These are phyloP conservation scores for Apophysomyces variabilis DNA, from an alignment of 371 early-diverging fungal species.

Conservation along the genomic window DNA sequence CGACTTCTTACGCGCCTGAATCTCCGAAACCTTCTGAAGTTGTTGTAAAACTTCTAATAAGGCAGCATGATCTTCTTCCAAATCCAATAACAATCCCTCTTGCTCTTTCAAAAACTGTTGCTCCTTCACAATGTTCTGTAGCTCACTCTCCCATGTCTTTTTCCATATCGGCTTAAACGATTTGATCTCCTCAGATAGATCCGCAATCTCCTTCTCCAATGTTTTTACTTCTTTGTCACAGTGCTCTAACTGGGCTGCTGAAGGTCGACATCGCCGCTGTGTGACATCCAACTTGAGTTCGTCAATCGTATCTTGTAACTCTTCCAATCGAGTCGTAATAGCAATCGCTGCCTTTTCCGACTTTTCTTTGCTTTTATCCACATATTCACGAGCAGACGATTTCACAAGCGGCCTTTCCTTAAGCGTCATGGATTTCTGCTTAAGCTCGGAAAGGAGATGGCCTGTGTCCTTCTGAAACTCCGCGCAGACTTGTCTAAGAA, in stretches of 20 bases:
- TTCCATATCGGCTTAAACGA: constrained; percentile 74
- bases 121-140: constrained; percentile 79
- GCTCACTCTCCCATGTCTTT: constrained; percentile 79
- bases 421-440: constrained; percentile 37
- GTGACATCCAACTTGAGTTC: constrained; percentile 81
- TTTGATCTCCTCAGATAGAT: constrained; percentile 56
- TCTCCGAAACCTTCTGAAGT: constrained; percentile 60
- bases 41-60: constrained; percentile 62
- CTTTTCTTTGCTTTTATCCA: constrained; percentile 63
- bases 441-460: constrained; percentile 30
- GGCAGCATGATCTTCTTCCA: constrained; percentile 66
- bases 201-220: constrained; percentile 49
- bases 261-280: constrained; percentile 70
- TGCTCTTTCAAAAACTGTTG: constrained; percentile 80
- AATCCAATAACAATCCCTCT: constrained; percentile 65
- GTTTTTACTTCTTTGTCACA: constrained; percentile 53
- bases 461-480: constrained; percentile 47
- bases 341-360: constrained; percentile 60
- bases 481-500: constrained; percentile 55
- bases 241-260: constrained; percentile 53
- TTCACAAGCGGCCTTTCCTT: constrained; percentile 28
- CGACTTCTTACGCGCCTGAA: constrained; percentile 49
- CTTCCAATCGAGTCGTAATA: constrained; percentile 65
- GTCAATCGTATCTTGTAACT: constrained; percentile 72
- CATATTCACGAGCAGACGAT: constrained; percentile 36